A percentile compares a stretch with the other conserved stretches of the same genome.
Conservation (phyloP, 148 eudicot species). For the Polygonum maritimum region DNA sequence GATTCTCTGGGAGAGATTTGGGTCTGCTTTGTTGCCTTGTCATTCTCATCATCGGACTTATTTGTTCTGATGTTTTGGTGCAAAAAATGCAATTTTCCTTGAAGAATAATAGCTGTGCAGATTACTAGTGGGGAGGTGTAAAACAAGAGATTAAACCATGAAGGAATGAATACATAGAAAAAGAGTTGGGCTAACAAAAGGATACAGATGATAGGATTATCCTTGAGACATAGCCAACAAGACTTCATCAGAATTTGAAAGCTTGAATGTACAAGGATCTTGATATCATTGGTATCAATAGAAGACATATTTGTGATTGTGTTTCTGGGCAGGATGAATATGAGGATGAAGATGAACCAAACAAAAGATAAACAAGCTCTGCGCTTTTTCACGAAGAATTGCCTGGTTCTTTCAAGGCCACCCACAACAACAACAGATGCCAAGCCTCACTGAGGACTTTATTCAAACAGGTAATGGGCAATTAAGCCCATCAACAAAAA, state of each 20-base stretch:
- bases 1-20: neutral
- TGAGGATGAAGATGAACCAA: neutral
- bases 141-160: slow-evolving; percentile 37
- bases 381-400: neutral
- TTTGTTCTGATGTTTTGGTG: neutral
- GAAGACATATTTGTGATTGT: slow-evolving; percentile 30
- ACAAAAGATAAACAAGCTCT: neutral
- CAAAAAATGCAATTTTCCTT: slow-evolving; percentile 10
- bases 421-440: neutral
- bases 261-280: slow-evolving; percentile 26
- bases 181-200: slow-evolving; percentile 31
- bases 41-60: neutral
- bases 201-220: slow-evolving; percentile 35
- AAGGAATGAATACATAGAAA: slow-evolving; percentile 44
- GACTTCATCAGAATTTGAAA: slow-evolving; percentile 23
- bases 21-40: neutral
- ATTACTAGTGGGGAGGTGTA: slow-evolving; percentile 38
- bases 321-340: slow-evolving; percentile 1
- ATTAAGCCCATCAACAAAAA: slow-evolving; percentile 7
- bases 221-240: slow-evolving; percentile 27
- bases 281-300: slow-evolving; percentile 43
- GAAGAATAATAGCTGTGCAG: slow-evolving; percentile 26
- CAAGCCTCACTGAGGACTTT: slow-evolving; percentile 10
- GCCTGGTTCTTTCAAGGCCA: neutral
- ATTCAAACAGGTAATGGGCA: slow-evolving; percentile 14